Evolutionary conservation across 2,329 filamentous ascomycete genomes (phyloP), one percentile per base, ranked within the genome.

Genomic region (Phyllosticta citrichinensis): DNA sequence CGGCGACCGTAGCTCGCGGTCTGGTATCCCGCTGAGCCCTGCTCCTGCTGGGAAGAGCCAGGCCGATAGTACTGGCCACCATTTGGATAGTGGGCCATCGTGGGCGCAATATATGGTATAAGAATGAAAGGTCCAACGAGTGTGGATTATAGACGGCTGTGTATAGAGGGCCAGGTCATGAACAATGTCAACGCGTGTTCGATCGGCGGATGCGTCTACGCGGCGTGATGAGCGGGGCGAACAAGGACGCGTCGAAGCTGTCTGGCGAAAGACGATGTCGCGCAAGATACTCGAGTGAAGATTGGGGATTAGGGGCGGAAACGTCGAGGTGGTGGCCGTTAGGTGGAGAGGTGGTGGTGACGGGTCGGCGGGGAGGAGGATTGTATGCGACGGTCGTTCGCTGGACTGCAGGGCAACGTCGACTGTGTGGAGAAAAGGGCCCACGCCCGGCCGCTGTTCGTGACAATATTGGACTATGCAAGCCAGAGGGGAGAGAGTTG

Each of bases 11-110:
- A 47, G 40, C 40, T 47, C 40, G 40, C 40, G 63, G 75, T 76
- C 60, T 71, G 71, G 62, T 74, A 73, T 53, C 69, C 70, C 62
- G 64, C 63, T 53, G 74, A 68, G 62, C 72, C 71, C 56, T 74
- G 72, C 59, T 69, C 73, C 62, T 74, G 72, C 62, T 75, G 77
- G 52, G 75, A 69, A 64, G 68, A 73, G 63, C 65, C 76, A 73
- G 68, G 70, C 64, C 68, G 76, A 71, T 73, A 79, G 76, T 80
- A 76, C 65, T 79, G 74, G 63, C 81, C 79, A 52, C 76, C 76
- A 70, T 81, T 80, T 63, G 78, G 79, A 69, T 84, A 80, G 70
- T 83, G 79, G 65, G 82, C 79, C 82, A 84, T 84, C 69, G 63
- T 67, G 68, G 20, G 35, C 51, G 53, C 40, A 47, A n/a, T 47